Conservation (phyloP, 495 filamentous ascomycete species). For the Cetradonia linearis region DNA sequence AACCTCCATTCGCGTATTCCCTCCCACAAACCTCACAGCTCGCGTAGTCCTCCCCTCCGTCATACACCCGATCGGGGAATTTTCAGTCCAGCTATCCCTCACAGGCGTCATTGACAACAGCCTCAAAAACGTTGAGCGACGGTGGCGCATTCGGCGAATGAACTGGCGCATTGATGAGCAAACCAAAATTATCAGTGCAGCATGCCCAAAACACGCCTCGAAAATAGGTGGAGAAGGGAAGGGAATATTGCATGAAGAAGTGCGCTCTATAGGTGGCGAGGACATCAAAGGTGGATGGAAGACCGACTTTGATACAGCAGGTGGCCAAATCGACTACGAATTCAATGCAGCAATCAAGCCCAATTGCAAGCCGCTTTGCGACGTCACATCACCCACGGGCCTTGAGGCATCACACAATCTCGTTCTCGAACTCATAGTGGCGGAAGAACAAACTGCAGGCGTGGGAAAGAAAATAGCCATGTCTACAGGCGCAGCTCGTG, state of each 20-base stretch:
- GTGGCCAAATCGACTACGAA: conserved; percentile 71
- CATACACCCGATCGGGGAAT: conserved; percentile 78
- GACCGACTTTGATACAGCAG: conserved; percentile 64
- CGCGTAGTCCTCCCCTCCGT: conserved; percentile 68
- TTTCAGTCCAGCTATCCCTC: conserved; percentile 66
- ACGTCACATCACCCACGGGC: conserved; percentile 68
- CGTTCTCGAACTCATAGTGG: conserved; percentile 86
- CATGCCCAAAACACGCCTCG: conserved; percentile 66
- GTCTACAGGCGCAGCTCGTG: conserved; percentile 81
- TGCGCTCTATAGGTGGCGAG: conserved; percentile 59
- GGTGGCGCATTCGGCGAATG: conserved; percentile 83
- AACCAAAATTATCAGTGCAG: conserved; percentile 65
- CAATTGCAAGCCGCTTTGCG: conserved; percentile 57
- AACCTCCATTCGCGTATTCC: conserved; percentile 80
- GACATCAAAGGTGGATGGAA: conserved; percentile 91
- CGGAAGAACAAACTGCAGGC: conserved; percentile 75
- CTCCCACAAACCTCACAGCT: conserved; percentile 84
- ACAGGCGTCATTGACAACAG: conserved; percentile 66
- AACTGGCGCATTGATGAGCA: conserved; percentile 90
- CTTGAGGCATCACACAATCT: conserved; percentile 73
- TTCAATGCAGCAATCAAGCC: conserved; percentile 62
- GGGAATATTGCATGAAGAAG: conserved; percentile 67
- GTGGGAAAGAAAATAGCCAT: conserved; percentile 60
- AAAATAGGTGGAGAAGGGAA: conserved; percentile 65
- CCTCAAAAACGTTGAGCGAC: conserved; percentile 38